These are phyloP conservation scores for Herpetomonas muscarum DNA, from an alignment of 208 protist species.

Conservation along the genomic window DNA sequence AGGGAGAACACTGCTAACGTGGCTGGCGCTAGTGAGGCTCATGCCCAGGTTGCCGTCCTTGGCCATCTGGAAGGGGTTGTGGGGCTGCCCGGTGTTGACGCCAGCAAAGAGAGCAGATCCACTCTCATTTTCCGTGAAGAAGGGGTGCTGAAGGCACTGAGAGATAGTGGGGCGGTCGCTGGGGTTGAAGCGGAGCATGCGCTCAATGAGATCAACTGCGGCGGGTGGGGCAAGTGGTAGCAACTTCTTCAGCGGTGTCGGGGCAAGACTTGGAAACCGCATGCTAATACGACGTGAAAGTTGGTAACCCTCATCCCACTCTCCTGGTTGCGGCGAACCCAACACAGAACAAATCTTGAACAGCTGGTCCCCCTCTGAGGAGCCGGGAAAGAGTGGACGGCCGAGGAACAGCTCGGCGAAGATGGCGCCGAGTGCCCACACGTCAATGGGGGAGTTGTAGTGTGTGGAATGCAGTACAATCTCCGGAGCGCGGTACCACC, in stretches of 20 bases:
- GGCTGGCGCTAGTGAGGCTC: constrained; percentile 13
- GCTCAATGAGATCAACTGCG: constrained; percentile 95
- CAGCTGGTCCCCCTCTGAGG: constrained; percentile 93
- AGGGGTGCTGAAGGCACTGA: constrained; percentile 94
- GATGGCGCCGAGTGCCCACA: constrained; percentile 96
- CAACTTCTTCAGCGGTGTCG: constrained; percentile 86
- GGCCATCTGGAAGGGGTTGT: constrained; percentile 86
- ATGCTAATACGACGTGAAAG: constrained; percentile 91
- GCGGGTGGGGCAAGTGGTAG: constrained; percentile 87
- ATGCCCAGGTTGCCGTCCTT: constrained; percentile 15
- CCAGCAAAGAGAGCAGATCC: constrained; percentile 74
- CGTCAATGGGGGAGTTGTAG: constrained; percentile 97
- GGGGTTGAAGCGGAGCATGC: constrained; percentile 95
- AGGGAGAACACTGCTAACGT: no score
- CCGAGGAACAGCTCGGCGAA: constrained; percentile 94
- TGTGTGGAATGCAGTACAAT: constrained; percentile 96
- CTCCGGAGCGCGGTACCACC: constrained; percentile 98
- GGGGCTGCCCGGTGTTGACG: constrained; percentile 79
- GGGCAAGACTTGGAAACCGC: constrained; percentile 91
- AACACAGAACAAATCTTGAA: constrained; percentile 97
- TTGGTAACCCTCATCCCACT: constrained; percentile 93
- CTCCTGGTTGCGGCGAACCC: constrained; percentile 66
- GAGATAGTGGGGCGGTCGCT: constrained; percentile 92
- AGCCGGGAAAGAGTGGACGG: constrained; percentile 95
- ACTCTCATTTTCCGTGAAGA: constrained; percentile 85